Percentiles rank a stretch among this genome's conserved stretches.
phyloP scores from a whole-genome alignment of 352 stramenopile species.

The Phytopythium ostracodes region DNA sequence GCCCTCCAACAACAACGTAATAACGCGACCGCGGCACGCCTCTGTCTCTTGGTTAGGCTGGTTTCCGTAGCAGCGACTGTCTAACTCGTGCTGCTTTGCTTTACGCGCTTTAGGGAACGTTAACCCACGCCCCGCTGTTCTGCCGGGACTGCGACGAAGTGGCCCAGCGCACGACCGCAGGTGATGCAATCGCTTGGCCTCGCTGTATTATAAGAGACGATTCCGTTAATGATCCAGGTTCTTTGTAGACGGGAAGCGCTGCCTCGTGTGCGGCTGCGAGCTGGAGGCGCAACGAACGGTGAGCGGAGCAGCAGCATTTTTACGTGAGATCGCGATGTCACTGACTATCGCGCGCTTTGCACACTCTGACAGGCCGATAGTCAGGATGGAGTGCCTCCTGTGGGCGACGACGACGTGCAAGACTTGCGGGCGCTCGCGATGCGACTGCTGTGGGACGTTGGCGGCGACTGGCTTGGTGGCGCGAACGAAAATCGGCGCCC shows the following conservation, averaged over 20 bases:
- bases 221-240: no score
- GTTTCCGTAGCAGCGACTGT: neutral
- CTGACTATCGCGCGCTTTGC: no score
- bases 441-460: conserved; percentile 30
- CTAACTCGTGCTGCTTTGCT: neutral
- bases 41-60: neutral
- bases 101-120: neutral
- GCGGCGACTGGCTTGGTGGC: conserved; percentile 23
- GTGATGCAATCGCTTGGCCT: conserved; percentile 13
- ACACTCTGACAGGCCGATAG: neutral
- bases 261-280: conserved; percentile 61
- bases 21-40: neutral
- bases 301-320: conserved; percentile 10
- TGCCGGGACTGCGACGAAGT: conserved; percentile 66
- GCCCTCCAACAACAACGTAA: conserved; percentile 2
- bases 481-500: conserved; percentile 30
- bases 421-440: conserved; percentile 44
- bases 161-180: conserved; percentile 40
- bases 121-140: conserved; percentile 19
- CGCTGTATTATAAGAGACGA: no score
- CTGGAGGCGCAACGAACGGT: conserved; percentile 21
- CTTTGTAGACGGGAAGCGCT: conserved; percentile 50
- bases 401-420: conserved; percentile 17
- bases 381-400: neutral
- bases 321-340: no score